Evolutionary conservation across 495 filamentous ascomycete species (phyloP).

Genomic region (Penicillium salamii): DNA sequence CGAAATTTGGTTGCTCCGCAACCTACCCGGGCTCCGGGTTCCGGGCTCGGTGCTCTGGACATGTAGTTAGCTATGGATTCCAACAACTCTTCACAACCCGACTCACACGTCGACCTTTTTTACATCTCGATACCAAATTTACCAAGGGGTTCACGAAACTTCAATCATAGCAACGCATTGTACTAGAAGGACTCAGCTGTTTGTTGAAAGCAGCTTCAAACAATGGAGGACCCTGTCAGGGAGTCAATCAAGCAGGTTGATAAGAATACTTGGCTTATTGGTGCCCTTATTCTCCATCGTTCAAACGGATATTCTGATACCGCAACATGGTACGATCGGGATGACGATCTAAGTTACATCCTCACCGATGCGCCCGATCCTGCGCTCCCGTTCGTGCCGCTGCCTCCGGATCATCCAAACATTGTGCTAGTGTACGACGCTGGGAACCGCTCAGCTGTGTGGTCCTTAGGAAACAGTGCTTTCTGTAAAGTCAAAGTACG

Average conservation of each 20-base stretch:
- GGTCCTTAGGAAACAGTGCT: constrained; percentile 3
- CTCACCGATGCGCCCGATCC: not conserved
- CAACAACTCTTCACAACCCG: no score
- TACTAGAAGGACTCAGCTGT: no score
- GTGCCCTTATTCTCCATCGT: not conserved
- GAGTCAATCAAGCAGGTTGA: not conserved
- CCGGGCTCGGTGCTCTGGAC: no score
- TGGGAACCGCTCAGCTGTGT: not conserved
- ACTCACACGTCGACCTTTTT: no score
- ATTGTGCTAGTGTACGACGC: not conserved
- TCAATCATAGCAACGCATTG: no score
- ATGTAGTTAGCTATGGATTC: no score
- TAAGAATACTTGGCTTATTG: not conserved
- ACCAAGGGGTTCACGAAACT: no score
- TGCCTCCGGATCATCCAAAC: not conserved
- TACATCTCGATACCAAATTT: no score
- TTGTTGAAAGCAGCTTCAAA: no score
- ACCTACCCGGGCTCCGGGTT: no score
- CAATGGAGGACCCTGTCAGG: no score
- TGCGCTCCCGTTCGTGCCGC: not conserved
- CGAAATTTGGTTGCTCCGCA: no score
- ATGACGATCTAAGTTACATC: not conserved
- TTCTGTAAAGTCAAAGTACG: constrained; percentile 1
- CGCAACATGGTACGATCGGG: not conserved
- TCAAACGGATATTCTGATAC: constrained; percentile 2